Conservation (phyloP, 2,329 filamentous ascomycete genomes). For the Pseudodiploospora longispora region DNA sequence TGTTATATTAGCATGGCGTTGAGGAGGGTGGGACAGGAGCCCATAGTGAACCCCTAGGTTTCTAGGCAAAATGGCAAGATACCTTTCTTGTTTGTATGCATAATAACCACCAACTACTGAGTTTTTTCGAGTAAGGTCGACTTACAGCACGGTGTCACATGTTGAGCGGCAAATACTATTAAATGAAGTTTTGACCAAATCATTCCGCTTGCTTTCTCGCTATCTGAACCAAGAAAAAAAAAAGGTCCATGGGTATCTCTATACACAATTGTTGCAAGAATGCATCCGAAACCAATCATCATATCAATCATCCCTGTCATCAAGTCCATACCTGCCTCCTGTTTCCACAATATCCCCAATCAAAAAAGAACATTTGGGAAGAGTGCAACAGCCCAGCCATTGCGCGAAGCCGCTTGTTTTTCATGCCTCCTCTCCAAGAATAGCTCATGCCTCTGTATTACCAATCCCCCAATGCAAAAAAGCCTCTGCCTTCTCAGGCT, state of each 20-base stretch:
- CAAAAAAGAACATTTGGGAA: no score
- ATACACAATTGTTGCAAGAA: slow-evolving; percentile 14
- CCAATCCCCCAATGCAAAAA: not conserved
- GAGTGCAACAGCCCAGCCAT: no score
- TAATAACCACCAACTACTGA: no score
- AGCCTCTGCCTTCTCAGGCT: slow-evolving; percentile 2
- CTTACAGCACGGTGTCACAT: no score
- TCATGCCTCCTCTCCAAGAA: not conserved
- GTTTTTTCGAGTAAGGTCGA: no score
- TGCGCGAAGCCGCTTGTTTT: not conserved
- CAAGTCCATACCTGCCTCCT: not conserved
- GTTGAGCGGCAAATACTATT: no score
- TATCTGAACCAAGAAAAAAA: slow-evolving; percentile 15
- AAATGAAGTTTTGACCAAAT: no score
- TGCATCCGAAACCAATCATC: slow-evolving; percentile 5
- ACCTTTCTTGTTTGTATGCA: no score
- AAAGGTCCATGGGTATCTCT: slow-evolving; percentile 22
- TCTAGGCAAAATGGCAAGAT: no score
- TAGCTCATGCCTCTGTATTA: not conserved
- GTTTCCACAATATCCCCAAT: not conserved
- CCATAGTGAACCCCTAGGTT: no score
- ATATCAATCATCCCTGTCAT: slow-evolving; percentile 4
- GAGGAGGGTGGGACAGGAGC: no score
- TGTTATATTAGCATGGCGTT: no score
- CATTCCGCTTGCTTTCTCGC: slow-evolving; percentile 19